Evolutionary conservation across 345 rosid genomes (phyloP).

Genomic region (Sapria himalayana): DNA sequence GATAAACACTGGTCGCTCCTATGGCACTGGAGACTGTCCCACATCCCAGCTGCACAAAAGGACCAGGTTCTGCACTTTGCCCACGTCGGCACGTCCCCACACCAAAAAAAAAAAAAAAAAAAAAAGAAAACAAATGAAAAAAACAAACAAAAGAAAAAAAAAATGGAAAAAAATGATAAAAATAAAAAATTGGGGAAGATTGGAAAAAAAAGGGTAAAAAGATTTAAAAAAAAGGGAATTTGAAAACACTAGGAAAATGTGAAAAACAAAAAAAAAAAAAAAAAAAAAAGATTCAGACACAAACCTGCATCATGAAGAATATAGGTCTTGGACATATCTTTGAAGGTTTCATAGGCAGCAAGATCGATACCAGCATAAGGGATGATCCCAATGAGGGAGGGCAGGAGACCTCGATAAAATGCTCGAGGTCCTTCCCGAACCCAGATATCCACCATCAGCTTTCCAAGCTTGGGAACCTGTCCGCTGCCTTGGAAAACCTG

Average conservation of each 20-base stretch:
- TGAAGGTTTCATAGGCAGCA: slow-evolving; percentile 70
- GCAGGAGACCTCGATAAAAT: slow-evolving; percentile 67
- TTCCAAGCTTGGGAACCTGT: slow-evolving; percentile 33
- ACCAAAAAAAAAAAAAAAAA: neutral
- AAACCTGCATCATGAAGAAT: slow-evolving; percentile 49
- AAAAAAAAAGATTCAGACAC: no score
- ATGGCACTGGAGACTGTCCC: slow-evolving; percentile 77
- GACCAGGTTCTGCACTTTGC: slow-evolving; percentile 76
- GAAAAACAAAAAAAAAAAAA: neutral
- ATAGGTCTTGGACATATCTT: slow-evolving; percentile 61
- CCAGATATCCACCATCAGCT: slow-evolving; percentile 46
- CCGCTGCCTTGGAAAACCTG: slow-evolving; percentile 44
- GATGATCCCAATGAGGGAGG: slow-evolving; percentile 72
- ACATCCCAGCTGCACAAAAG: slow-evolving; percentile 72
- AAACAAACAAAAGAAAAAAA: neutral
- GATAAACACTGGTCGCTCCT: slow-evolving; percentile 91
- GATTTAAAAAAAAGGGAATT: neutral
- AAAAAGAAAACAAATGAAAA: neutral
- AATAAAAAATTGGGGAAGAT: slow-evolving; percentile 1
- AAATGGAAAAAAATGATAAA: neutral
- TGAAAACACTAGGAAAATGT: neutral
- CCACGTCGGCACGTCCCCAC: no score
- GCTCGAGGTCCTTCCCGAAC: slow-evolving; percentile 77
- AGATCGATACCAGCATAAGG: slow-evolving; percentile 96
- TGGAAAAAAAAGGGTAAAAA: neutral